phyloP scores from a whole-genome alignment of 2,329 filamentous ascomycete species.

The Pseudogymnoascus verrucosus region DNA sequence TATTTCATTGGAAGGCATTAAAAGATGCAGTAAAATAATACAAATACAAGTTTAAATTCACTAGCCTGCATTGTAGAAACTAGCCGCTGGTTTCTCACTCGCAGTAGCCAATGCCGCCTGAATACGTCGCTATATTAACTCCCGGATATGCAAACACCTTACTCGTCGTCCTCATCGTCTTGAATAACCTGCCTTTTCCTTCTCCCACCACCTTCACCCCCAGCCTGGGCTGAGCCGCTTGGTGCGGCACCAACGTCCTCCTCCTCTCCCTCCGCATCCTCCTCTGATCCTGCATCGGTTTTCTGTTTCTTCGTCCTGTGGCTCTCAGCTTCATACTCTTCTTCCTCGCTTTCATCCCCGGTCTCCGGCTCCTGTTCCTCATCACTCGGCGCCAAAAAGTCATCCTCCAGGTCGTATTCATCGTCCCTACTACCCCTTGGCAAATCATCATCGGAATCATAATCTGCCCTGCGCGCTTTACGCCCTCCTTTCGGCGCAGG shows the following conservation, averaged over 20 bases:
- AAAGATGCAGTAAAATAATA: neutral
- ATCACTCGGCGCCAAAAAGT: slow-evolving; percentile 68
- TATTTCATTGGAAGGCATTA: neutral
- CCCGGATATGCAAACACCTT: neutral
- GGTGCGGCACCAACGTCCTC: slow-evolving; percentile 45
- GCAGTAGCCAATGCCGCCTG: neutral
- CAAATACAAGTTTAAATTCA: slow-evolving; percentile 1
- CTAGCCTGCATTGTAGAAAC: neutral
- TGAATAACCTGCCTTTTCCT: slow-evolving; percentile 51
- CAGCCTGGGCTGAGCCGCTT: slow-evolving; percentile 28
- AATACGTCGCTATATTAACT: slow-evolving; percentile 3
- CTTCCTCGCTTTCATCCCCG: slow-evolving; percentile 44
- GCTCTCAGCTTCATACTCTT: slow-evolving; percentile 23
- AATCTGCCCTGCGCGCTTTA: slow-evolving; percentile 52
- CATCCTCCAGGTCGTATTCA: slow-evolving; percentile 73
- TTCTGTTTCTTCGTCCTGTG: slow-evolving; percentile 28
- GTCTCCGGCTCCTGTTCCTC: slow-evolving; percentile 56
- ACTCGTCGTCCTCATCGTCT: slow-evolving; percentile 48
- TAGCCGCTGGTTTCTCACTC: neutral
- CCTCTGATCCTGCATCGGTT: slow-evolving; percentile 35
- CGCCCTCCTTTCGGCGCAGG: slow-evolving; percentile 42
- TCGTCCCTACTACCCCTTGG: slow-evolving; percentile 52
- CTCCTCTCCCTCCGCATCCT: slow-evolving; percentile 44
- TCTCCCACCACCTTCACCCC: slow-evolving; percentile 32
- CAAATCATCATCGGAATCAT: slow-evolving; percentile 70